Evolutionary conservation across 208 protist species (phyloP).

Genomic region (Trypanosoma caninum): DNA sequence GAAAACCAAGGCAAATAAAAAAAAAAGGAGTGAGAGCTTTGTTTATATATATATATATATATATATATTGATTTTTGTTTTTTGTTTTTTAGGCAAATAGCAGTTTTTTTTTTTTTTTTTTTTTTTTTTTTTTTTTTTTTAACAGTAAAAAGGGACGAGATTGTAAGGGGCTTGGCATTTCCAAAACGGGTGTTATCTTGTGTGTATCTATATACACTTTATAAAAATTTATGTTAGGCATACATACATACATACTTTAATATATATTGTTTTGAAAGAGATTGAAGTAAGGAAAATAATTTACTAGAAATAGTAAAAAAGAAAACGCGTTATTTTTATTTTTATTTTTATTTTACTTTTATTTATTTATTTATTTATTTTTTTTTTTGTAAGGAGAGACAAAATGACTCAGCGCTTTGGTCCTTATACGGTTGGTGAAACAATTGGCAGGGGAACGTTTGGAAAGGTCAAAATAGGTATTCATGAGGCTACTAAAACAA

Average conservation of each 20-base stretch:
- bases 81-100: not conserved
- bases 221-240: too few species aligned
- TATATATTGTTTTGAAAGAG: not conserved
- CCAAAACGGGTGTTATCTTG: too few species aligned
- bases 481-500: conserved; percentile 92
- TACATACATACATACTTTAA: too few species aligned
- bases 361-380: too few species aligned
- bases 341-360: too few species aligned
- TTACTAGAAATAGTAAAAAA: conserved; percentile 7
- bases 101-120: too few species aligned
- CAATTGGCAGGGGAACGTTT: conserved; percentile 79
- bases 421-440: conserved; percentile 77
- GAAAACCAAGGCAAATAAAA: not conserved
- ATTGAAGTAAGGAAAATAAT: not conserved
- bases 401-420: conserved; percentile 69
- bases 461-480: conserved; percentile 90
- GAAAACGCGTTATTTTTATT: too few species aligned
- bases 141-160: too few species aligned
- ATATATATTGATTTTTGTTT: not conserved
- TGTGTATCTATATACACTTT: too few species aligned
- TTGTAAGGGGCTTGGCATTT: too few species aligned
- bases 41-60: not conserved
- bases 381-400: conserved; percentile 4
- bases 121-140: too few species aligned
- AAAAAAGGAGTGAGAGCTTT: not conserved